These are phyloP conservation scores for Mycena belliarum DNA, from an alignment of 768 basidiomycete genomes.

Conservation along the genomic window DNA sequence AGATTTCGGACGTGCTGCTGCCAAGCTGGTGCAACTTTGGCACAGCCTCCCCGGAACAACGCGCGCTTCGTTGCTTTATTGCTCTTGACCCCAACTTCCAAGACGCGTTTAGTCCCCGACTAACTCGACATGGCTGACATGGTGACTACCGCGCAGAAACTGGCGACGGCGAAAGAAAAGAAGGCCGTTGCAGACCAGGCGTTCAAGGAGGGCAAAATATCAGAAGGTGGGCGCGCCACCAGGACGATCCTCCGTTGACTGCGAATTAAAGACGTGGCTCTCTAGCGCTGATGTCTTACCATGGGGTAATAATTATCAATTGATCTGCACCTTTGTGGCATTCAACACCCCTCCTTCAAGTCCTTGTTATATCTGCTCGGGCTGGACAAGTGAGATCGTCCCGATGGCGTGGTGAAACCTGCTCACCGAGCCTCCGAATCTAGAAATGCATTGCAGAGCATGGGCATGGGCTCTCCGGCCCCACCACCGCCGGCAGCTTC, in stretches of 20 bases:
- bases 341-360: conserved; percentile 35
- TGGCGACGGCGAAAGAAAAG: conserved; percentile 63
- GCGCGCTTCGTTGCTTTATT: conserved; percentile 10
- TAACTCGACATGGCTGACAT: conserved; percentile 29
- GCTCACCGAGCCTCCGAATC: neutral
- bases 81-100: neutral
- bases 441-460: conserved; percentile 57
- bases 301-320: conserved; percentile 59
- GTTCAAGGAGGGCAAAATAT: conserved; percentile 64
- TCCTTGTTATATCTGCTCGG: conserved; percentile 73
- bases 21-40: neutral
- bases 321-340: neutral
- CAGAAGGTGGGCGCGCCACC: conserved; percentile 48
- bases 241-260: conserved; percentile 7
- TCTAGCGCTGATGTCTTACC: conserved; percentile 70
- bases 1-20: conserved; percentile 1
- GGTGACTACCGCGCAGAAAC: conserved; percentile 45
- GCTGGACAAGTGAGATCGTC: conserved; percentile 65
- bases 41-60: neutral
- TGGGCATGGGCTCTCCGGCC: conserved; percentile 42
- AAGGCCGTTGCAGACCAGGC: conserved; percentile 68
- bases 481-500: conserved; percentile 18
- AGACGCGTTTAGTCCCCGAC: conserved; percentile 12
- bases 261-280: conserved; percentile 5
- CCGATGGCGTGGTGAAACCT: neutral